phyloP scores from a whole-genome alignment of 768 basidiomycete species.

The Myochromella boudieri region DNA sequence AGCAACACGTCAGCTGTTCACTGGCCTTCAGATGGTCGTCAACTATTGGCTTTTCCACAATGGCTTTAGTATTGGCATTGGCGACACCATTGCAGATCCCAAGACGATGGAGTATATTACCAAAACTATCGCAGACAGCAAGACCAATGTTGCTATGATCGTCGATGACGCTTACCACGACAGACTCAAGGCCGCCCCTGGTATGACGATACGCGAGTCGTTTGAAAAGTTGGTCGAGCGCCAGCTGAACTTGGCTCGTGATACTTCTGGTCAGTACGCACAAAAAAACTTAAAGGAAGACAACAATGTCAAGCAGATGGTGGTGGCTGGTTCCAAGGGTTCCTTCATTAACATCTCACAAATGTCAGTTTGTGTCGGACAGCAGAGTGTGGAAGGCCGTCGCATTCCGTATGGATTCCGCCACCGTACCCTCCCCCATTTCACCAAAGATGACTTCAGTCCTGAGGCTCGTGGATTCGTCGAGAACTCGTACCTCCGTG shows the following conservation, averaged over 20 bases:
- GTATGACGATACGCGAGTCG: constrained; percentile 99
- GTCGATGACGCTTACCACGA: constrained; percentile 87
- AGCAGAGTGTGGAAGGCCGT: constrained; percentile 96
- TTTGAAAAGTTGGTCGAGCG: constrained; percentile 93
- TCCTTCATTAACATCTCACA: constrained; percentile 99
- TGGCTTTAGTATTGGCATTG: constrained; percentile 98
- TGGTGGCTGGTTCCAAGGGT: constrained; percentile 97
- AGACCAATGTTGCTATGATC: constrained; percentile 73
- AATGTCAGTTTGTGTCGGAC: constrained; percentile 99
- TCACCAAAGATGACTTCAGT: constrained; percentile 97
- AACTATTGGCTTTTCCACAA: constrained; percentile 99
- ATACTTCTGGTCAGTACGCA: constrained; percentile 93
- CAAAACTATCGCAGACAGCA: constrained; percentile 76
- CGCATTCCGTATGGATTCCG: constrained; percentile 98
- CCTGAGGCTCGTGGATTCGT: constrained; percentile 98
- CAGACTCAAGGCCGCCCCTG: constrained; percentile 84
- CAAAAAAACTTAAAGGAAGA: constrained; percentile 97
- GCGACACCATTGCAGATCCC: constrained; percentile 94
- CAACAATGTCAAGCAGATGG: constrained; percentile 99
- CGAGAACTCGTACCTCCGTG: constrained; percentile 96
- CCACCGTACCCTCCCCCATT: constrained; percentile 95
- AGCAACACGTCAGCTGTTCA: constrained; percentile 86
- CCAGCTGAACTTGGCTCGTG: constrained; percentile 92
- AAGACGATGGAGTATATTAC: constrained; percentile 88
- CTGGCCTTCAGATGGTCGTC: constrained; percentile 91